Conservation (phyloP, 2,329 filamentous ascomycete species). For the Venturia oleaginea region DNA sequence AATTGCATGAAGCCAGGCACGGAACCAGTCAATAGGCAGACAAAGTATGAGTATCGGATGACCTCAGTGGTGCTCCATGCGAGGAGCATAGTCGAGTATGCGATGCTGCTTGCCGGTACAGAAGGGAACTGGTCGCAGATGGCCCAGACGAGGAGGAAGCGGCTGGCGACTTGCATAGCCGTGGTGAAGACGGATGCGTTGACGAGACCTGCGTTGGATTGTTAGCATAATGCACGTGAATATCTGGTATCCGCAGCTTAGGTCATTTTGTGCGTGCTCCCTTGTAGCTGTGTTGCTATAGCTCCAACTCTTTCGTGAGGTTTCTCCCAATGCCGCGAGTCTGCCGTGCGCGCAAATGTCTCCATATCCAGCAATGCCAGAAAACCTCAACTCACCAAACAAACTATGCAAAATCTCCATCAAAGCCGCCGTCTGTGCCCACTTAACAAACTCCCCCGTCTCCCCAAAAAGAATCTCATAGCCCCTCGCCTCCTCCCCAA, state of each 20-base stretch:
- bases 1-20: conserved; percentile 63
- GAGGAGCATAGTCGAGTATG: conserved; percentile 68
- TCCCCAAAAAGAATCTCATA: conserved; percentile 30
- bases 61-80: conserved; percentile 91
- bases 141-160: conserved; percentile 82
- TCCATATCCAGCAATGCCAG: background rate
- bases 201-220: conserved; percentile 56
- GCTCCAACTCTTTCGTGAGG: no score
- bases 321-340: no score
- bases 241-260: background rate
- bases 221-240: conserved; percentile 1
- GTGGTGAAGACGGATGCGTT: conserved; percentile 80
- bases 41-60: conserved; percentile 87
- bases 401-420: conserved; percentile 79
- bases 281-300: background rate
- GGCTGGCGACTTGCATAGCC: conserved; percentile 77
- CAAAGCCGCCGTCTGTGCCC: conserved; percentile 74
- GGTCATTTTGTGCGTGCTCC: background rate
- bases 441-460: conserved; percentile 59
- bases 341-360: background rate
- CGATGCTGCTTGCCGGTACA: conserved; percentile 47
- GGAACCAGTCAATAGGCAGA: conserved; percentile 55
- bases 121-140: conserved; percentile 66
- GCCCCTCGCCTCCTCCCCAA: conserved; percentile 41
- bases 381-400: conserved; percentile 47